Evolutionary conservation across 2,329 filamentous ascomycete genomes (phyloP), one percentile per base, ranked within the genome.

Genomic region (Pestalotiopsis sp.): DNA sequence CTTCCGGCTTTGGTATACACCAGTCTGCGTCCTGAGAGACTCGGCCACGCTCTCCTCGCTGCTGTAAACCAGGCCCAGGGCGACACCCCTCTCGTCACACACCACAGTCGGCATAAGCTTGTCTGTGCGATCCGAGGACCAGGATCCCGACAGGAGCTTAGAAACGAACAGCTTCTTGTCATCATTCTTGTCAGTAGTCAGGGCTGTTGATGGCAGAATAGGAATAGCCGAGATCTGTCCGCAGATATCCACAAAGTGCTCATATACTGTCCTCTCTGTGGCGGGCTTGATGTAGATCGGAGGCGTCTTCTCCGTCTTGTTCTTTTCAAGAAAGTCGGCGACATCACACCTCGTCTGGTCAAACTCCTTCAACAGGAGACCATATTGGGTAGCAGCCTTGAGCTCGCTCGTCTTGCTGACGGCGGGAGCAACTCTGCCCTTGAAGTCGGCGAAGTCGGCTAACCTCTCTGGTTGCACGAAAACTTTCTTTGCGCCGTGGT

Each of bases 1-100:
- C 85, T 98, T 98, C 66, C 96, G 89, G 83, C 95, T 98, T 82
- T 98, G 94, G 80, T 99, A 99, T 49, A 98, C 95, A 40, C 96
- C 95, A 0, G 84, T 85, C 74, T 87, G 84, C 5, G 94, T 97
- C 75, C 89, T 89, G 70, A 99, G 79, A 49, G 95, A 95, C 82
- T 97, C 95, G 9, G 90, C 86, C 41, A 99, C 90, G 78, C 95
- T 98, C 80, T 97, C 93, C 71, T 92, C 90, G 77, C 93, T 98
- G 81, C 95, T 97, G 85, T 98, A 99, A 20, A 98, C 96, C 72
- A 99, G 83, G 0, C 96, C 96, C 14, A 99, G 84, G 9, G 94
- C 93, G 23, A 92, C 85, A 1, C 94, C 95, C 63, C 92, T 86
- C 84, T 97, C 93, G 78, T 99, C 94, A 1, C 93, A 94, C 7